Conservation (phyloP, 2,329 filamentous ascomycete genomes). For the Ceratocystis lukuohia region DNA sequence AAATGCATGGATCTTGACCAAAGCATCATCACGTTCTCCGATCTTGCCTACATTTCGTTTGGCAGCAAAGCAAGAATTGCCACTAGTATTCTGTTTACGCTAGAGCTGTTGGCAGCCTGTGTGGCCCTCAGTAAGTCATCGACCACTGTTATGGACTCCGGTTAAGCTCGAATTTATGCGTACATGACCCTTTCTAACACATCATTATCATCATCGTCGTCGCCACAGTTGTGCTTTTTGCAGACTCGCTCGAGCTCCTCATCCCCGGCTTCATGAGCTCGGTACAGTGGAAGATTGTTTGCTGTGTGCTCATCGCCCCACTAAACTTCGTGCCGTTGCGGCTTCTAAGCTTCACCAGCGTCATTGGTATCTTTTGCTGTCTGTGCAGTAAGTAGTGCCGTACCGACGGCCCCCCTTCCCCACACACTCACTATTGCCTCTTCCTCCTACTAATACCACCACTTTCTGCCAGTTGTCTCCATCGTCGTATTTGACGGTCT, state of each 20-base stretch:
- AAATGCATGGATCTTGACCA: slow-evolving; percentile 80
- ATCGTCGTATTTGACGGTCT: slow-evolving; percentile 79
- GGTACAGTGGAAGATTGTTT: slow-evolving; percentile 72
- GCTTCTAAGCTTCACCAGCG: slow-evolving; percentile 75
- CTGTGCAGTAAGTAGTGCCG: slow-evolving; percentile 57
- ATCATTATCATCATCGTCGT: not conserved
- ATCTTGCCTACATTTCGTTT: slow-evolving; percentile 83
- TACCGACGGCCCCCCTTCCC: not conserved
- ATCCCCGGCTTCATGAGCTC: slow-evolving; percentile 55
- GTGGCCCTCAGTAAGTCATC: slow-evolving; percentile 48
- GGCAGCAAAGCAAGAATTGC: slow-evolving; percentile 67
- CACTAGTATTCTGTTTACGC: slow-evolving; percentile 72
- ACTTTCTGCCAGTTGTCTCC: slow-evolving; percentile 49
- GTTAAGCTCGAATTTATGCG: not conserved
- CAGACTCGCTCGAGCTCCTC: slow-evolving; percentile 70
- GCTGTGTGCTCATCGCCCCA: slow-evolving; percentile 63
- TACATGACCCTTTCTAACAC: not conserved
- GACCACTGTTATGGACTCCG: not conserved
- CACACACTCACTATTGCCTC: too few species aligned
- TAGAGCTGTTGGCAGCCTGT: slow-evolving; percentile 77
- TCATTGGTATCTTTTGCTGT: slow-evolving; percentile 83
- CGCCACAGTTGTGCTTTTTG: slow-evolving; percentile 62
- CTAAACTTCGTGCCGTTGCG: slow-evolving; percentile 75
- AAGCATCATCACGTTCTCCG: slow-evolving; percentile 83
- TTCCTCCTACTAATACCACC: not conserved